Conservation (phyloP, 2,329 filamentous ascomycete genomes). For the Pseudogymnoascus sp. region DNA sequence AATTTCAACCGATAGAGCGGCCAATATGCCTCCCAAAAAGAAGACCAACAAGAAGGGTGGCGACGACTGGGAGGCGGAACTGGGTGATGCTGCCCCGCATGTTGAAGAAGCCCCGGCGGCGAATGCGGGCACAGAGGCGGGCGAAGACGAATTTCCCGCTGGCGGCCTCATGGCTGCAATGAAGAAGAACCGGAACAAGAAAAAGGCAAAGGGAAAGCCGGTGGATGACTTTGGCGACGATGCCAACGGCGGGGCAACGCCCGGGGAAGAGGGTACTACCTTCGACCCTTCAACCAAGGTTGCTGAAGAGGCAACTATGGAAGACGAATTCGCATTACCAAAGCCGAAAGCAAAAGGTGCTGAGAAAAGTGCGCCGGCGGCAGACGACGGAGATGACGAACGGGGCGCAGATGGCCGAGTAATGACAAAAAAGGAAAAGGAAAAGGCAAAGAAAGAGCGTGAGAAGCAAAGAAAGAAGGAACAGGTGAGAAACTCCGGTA, state of each 20-base stretch:
- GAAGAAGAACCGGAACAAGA: conserved; percentile 75
- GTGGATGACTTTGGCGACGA: conserved; percentile 62
- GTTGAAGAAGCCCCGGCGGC: conserved; percentile 37
- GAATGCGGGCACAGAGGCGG: conserved; percentile 30
- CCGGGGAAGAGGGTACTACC: conserved; percentile 35
- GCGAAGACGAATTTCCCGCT: conserved; percentile 39
- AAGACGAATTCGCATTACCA: conserved; percentile 78
- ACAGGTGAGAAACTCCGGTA: conserved; percentile 51
- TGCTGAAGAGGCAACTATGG: conserved; percentile 70
- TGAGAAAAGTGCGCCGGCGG: conserved; percentile 37
- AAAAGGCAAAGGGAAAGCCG: conserved; percentile 80
- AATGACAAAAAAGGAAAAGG: conserved; percentile 97
- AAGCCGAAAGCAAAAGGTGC: conserved; percentile 62
- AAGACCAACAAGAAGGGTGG: conserved; percentile 80
- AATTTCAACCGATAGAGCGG: not conserved
- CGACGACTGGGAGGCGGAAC: conserved; percentile 91
- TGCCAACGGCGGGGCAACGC: conserved; percentile 48
- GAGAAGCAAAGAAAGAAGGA: conserved; percentile 99
- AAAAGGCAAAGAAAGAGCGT: conserved; percentile 93
- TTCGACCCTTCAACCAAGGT: conserved; percentile 51
- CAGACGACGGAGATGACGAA: conserved; percentile 44
- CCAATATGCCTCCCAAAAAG: conserved; percentile 85
- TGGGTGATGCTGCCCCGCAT: conserved; percentile 65
- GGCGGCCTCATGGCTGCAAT: conserved; percentile 69
- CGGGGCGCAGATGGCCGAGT: conserved; percentile 56